Conservation (phyloP, 306 rosid genomes). For the Dalbergia oliveri region DNA sequence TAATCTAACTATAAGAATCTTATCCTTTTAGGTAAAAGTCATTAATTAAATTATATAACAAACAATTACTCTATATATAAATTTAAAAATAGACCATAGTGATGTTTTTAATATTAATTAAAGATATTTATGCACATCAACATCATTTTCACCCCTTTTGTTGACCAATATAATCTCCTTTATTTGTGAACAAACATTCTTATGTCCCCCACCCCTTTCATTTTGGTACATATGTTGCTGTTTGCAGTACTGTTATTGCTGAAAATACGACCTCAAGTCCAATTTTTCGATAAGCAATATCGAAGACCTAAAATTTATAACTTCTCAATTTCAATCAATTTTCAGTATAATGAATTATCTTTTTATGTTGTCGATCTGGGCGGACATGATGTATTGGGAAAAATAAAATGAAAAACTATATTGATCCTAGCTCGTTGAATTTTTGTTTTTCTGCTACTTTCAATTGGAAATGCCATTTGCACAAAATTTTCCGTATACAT, state of each 20-base stretch:
- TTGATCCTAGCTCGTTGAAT: neutral
- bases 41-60: too few species aligned
- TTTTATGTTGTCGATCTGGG: neutral
- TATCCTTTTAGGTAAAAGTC: neutral
- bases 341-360: neutral
- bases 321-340: neutral
- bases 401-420: neutral
- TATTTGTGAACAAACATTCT: neutral
- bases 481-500: neutral
- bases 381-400: neutral
- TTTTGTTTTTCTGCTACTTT: neutral
- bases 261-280: neutral
- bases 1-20: neutral
- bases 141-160: neutral
- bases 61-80: too few species aligned
- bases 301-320: neutral
- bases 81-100: too few species aligned
- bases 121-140: neutral
- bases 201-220: neutral
- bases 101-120: neutral
- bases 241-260: neutral
- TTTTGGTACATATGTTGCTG: neutral
- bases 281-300: neutral
- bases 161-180: slow-evolving; percentile 7
- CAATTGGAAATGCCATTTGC: neutral